A percentile compares a stretch with the other conserved stretches of the same genome.
These are phyloP conservation scores for Dictyostelium citrinum DNA, from an alignment of 78 protist species.

Conservation along the genomic window DNA sequence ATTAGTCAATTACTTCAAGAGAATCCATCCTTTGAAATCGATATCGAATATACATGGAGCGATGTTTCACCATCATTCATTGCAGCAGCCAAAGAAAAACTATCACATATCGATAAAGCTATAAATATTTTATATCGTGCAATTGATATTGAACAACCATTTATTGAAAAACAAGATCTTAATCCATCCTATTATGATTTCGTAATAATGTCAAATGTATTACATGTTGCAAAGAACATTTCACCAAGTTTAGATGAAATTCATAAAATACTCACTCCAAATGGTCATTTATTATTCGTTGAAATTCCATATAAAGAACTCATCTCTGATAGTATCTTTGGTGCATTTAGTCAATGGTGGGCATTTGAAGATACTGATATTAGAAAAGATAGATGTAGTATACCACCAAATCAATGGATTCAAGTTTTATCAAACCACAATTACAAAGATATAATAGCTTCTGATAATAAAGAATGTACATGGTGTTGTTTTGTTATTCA, in stretches of 20 bases:
- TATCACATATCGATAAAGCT: neutral
- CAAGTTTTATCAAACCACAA: neutral
- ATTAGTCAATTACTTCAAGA: neutral
- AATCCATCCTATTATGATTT: constrained; percentile 5
- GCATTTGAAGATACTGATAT: constrained; percentile 4
- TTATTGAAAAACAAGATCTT: neutral
- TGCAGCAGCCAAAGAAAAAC: neutral
- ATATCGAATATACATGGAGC: neutral
- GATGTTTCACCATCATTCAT: neutral
- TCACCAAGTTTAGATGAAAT: neutral
- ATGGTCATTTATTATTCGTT: neutral
- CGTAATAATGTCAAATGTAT: neutral
- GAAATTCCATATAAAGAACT: neutral
- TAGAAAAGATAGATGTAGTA: neutral
- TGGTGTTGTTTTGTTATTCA: neutral
- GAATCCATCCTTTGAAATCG: neutral
- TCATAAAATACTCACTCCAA: neutral
- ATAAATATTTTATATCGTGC: neutral
- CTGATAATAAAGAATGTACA: neutral
- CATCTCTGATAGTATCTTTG: neutral
- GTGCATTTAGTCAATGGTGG: neutral
- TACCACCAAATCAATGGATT: neutral
- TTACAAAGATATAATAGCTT: neutral
- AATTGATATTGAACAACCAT: neutral
- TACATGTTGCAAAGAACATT: neutral